Base-by-base conservation (phyloP, 441 rosid species). In the California macrophylla region DNA sequence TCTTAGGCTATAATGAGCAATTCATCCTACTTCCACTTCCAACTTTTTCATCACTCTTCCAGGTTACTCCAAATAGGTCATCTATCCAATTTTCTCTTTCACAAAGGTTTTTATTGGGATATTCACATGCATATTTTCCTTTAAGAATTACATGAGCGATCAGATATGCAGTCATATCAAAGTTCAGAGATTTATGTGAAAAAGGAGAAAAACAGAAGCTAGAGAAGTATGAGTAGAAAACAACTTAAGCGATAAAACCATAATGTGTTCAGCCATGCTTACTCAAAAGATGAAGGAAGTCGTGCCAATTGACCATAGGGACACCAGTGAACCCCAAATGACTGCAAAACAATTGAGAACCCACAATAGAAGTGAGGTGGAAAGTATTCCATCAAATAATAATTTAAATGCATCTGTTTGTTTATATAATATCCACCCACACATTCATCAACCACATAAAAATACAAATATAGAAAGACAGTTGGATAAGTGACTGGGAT, bases 261-360 rank as follows among this genome's bases (percentile, higher is more conserved):
- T 38, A 38, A 6, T 1, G 2, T 6, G 45, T 38, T 9, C 45
- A 38, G 13, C 10, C 45, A 69, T 64, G 75, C 98, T 90, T 87
- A 92, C 98, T 89, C 98, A 42, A 87, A 90, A 71, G 93, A 81
- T 38, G 88, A 77, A 72, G 93, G 92, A 73, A 82, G 80, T 71
- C 90, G 86, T 0, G 96, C 81, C 75, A 91, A 72, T 72, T 86
- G 85, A 74, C 90, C 45, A 38, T 8, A 92, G 20, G 97, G 98
- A 73, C 98, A 92, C 96, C 96, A 92, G 74, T 92, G 98, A 77
- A 90, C 86, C 76, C 96, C 98, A 69, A 90, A 85, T 26, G 98
- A 85, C 98, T 92, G 84, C 82, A 86, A 81, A 66, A 72, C 45
- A 13, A 71, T 50, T 71, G 15, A 64, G 58, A 68, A 69, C 12